phyloP scores from a whole-genome alignment of 139 green algal genomes.

The Eudorina sp. region DNA sequence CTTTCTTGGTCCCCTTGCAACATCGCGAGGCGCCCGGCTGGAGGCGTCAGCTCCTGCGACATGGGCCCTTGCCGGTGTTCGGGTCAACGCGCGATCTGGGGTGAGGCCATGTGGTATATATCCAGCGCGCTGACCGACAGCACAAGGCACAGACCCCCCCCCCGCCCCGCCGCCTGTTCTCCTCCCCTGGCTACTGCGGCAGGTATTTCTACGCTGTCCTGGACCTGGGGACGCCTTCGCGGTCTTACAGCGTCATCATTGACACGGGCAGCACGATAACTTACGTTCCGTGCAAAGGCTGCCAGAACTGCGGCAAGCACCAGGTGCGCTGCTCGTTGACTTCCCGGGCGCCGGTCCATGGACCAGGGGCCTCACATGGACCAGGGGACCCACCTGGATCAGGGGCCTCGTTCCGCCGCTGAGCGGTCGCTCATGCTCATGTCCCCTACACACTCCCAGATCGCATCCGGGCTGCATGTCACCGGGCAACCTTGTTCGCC shows the following conservation, averaged over 20 bases:
- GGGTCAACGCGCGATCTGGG: background rate
- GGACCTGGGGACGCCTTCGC: constrained; percentile 83
- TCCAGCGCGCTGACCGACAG: no score
- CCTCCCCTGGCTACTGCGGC: background rate
- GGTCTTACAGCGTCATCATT: constrained; percentile 90
- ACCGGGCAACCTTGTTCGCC: no score
- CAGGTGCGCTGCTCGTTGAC: constrained; percentile 46
- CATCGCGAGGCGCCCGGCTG: background rate
- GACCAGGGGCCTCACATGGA: no score
- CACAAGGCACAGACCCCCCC: no score
- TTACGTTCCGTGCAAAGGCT: constrained; percentile 90
- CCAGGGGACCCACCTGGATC: no score
- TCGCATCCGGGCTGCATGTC: no score
- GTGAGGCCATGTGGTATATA: no score
- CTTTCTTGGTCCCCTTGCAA: background rate
- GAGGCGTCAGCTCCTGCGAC: constrained; percentile 10
- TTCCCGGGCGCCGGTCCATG: no score
- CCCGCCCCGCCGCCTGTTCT: background rate
- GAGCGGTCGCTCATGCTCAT: no score
- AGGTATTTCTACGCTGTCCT: constrained; percentile 92
- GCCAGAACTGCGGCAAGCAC: constrained; percentile 72
- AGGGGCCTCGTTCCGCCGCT: no score
- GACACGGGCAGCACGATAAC: constrained; percentile 96
- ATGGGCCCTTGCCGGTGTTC: background rate
- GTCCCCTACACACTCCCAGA: no score